Conservation (phyloP, 495 filamentous ascomycete genomes). For the Usnea hakonensis region DNA sequence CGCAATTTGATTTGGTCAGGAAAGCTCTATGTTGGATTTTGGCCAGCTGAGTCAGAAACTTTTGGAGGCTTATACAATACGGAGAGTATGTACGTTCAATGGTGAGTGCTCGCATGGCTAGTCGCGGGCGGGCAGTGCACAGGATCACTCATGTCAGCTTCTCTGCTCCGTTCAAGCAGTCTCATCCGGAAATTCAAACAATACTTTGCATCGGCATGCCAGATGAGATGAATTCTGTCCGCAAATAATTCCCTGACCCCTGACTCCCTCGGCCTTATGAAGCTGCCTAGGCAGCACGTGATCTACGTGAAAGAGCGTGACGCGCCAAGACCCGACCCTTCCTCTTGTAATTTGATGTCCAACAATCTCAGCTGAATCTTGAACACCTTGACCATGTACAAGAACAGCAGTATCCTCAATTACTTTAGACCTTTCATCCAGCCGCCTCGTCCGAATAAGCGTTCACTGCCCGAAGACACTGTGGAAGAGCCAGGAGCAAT, state of each 20-base stretch:
- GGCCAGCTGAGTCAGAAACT: no score
- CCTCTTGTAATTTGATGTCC: background rate
- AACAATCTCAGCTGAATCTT: background rate
- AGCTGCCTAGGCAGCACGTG: constrained; percentile 7
- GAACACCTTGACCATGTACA: constrained; percentile 20
- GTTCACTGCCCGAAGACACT: constrained; percentile 6
- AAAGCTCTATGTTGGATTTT: background rate
- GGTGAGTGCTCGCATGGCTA: no score
- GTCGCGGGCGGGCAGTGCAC: no score
- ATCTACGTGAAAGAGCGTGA: background rate
- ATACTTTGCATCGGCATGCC: no score
- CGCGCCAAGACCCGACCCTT: constrained; percentile 1
- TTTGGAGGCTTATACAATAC: no score
- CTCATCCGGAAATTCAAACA: background rate
- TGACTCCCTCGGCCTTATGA: background rate
- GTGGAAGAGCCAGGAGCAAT: constrained; percentile 2
- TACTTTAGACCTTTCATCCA: constrained; percentile 33
- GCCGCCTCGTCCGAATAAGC: constrained; percentile 10
- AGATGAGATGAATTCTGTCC: no score
- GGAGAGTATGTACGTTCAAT: no score
- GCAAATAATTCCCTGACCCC: background rate
- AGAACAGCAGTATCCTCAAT: constrained; percentile 30
- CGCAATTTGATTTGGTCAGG: background rate
- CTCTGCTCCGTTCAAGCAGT: background rate
- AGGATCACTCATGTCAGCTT: no score